phyloP scores from a whole-genome alignment of 768 basidiomycete species.

The Brasilioporus rufonigricans region DNA sequence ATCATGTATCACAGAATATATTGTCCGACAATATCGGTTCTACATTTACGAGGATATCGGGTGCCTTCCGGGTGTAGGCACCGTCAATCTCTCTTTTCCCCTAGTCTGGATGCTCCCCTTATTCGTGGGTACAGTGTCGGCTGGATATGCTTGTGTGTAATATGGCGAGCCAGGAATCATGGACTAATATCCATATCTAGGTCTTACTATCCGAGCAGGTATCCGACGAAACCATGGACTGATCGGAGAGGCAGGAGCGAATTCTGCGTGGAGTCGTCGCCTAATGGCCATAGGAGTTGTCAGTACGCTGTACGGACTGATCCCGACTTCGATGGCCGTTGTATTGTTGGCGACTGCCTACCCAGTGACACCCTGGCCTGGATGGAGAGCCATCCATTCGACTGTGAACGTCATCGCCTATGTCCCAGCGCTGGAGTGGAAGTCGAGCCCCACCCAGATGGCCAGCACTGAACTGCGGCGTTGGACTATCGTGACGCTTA shows the following conservation, averaged over 20 bases:
- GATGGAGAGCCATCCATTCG: conserved; percentile 19
- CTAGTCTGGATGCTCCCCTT: conserved; percentile 48
- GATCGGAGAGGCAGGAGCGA: background rate
- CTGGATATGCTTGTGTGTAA: conserved; percentile 35
- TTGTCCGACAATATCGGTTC: conserved; percentile 53
- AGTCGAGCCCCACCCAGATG: background rate
- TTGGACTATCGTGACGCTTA: conserved; percentile 14
- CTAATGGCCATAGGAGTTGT: conserved; percentile 10
- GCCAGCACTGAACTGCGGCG: conserved; percentile 14
- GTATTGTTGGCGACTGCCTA: background rate
- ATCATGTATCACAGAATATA: conserved; percentile 31
- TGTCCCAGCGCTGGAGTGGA: conserved; percentile 11
- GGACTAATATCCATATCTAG: conserved; percentile 4
- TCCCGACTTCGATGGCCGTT: conserved; percentile 13
- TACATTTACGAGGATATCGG: conserved; percentile 49
- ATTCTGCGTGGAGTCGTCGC: conserved; percentile 11
- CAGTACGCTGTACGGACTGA: conserved; percentile 8
- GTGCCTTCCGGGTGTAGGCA: conserved; percentile 38
- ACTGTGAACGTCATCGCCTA: conserved; percentile 5
- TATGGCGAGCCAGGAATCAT: background rate
- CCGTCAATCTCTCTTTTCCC: conserved; percentile 34
- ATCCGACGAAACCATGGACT: background rate
- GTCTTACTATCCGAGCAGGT: conserved; percentile 5
- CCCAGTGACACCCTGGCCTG: conserved; percentile 20
- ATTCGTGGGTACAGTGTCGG: conserved; percentile 43